Percentiles rank a stretch among this genome's conserved stretches.
Evolutionary conservation across 176 grass and related monocot genomes (phyloP).

Genomic region (Cenchrus fungigraminus): DNA sequence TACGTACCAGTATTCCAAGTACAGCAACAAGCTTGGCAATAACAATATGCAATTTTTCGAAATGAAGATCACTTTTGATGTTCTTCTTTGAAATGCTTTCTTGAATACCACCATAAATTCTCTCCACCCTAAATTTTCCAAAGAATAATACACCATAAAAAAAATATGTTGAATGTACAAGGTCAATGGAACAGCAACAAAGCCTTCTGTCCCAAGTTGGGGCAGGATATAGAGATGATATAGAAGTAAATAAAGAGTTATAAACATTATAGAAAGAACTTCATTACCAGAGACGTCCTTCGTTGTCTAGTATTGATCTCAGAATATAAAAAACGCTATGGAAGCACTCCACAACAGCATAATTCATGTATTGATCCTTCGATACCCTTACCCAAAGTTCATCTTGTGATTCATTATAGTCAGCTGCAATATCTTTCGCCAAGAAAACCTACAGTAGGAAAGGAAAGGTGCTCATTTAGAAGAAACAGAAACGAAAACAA

Average conservation of each 20-base stretch:
- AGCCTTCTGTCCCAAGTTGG: background rate
- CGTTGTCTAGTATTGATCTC: conserved; percentile 72
- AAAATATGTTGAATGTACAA: conserved; percentile 6
- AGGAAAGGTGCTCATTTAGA: background rate
- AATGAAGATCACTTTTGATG: conserved; percentile 49
- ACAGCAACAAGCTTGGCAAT: conserved; percentile 84
- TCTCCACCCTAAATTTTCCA: conserved; percentile 75
- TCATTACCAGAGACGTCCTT: conserved; percentile 72
- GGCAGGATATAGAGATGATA: background rate
- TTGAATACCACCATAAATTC: conserved; percentile 54
- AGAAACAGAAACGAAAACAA: background rate
- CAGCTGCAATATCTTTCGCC: conserved; percentile 87
- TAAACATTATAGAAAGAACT: background rate
- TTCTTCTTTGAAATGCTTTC: conserved; percentile 61
- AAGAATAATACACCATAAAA: conserved; percentile 17
- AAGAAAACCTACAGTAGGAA: conserved; percentile 71
- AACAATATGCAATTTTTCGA: conserved; percentile 64
- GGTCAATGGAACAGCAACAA: conserved; percentile 10
- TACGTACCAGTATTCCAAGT: conserved; percentile 77
- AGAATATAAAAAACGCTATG: conserved; percentile 69
- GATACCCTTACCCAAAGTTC: conserved; percentile 87
- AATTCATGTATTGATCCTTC: conserved; percentile 89
- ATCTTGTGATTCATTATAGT: conserved; percentile 73
- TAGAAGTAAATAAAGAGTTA: background rate
- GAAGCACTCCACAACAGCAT: conserved; percentile 85